Conservation (phyloP, 768 basidiomycete genomes). For the Coprinopsis sp. region DNA sequence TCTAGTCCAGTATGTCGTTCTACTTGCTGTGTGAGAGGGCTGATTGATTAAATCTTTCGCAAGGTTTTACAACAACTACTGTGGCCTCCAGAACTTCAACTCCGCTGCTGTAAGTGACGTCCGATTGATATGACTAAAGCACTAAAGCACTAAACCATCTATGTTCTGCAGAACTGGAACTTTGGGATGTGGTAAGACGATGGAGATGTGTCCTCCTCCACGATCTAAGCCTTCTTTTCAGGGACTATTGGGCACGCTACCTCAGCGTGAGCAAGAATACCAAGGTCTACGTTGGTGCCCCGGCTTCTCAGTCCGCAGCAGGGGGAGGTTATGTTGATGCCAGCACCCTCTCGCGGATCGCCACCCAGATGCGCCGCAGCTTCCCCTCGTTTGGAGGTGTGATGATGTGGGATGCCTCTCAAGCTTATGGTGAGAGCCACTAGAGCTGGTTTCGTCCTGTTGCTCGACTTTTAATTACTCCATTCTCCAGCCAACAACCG, state of each 20-base stretch:
- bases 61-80: slow-evolving; percentile 56
- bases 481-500: slow-evolving; percentile 44
- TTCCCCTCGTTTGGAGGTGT: slow-evolving; percentile 68
- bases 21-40: neutral
- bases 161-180: slow-evolving; percentile 48
- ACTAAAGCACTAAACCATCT: neutral
- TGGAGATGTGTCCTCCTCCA: neutral
- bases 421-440: slow-evolving; percentile 41
- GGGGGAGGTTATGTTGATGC: slow-evolving; percentile 56
- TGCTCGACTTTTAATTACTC: neutral
- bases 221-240: slow-evolving; percentile 15
- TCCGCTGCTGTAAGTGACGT: slow-evolving; percentile 42
- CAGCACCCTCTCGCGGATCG: slow-evolving; percentile 41
- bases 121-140: slow-evolving; percentile 1
- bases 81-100: slow-evolving; percentile 45
- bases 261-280: slow-evolving; percentile 56
- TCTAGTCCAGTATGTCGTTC: slow-evolving; percentile 30
- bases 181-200: slow-evolving; percentile 48
- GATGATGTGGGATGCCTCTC: slow-evolving; percentile 49
- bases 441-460: slow-evolving; percentile 17
- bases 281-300: slow-evolving; percentile 63
- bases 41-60: slow-evolving; percentile 10
- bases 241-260: slow-evolving; percentile 63
- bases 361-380: slow-evolving; percentile 45
- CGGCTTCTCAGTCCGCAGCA: slow-evolving; percentile 52